A percentile compares a stretch with the other conserved stretches of the same genome.
These are phyloP conservation scores for Candolleomyces aberdarensis DNA, from an alignment of 768 basidiomycete genomes.

Conservation along the genomic window DNA sequence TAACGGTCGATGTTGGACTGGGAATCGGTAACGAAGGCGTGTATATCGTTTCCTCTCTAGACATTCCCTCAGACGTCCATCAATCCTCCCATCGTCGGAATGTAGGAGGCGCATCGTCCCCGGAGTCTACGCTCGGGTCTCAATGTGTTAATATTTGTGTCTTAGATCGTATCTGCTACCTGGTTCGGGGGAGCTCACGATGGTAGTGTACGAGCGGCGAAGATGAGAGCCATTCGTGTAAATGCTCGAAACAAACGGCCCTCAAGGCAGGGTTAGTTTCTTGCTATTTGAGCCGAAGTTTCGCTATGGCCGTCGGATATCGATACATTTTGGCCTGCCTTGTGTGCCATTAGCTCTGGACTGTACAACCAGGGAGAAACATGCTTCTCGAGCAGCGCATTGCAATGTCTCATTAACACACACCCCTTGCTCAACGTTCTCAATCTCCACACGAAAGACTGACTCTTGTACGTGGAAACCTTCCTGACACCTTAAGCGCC, in stretches of 20 bases:
- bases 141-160: too few species aligned
- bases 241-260: neutral
- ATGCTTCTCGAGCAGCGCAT: constrained; percentile 92
- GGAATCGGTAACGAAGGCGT: neutral
- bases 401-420: constrained; percentile 93
- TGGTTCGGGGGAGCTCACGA: too few species aligned
- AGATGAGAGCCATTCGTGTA: neutral
- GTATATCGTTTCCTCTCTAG: neutral
- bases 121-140: too few species aligned
- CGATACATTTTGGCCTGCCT: constrained; percentile 61
- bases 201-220: neutral
- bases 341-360: constrained; percentile 51
- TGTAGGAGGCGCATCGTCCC: too few species aligned
- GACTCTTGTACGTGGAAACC: constrained; percentile 53
- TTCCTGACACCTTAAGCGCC: constrained; percentile 5
- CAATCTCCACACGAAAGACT: constrained; percentile 46
- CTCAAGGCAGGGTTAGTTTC: neutral
- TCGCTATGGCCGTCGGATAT: constrained; percentile 39
- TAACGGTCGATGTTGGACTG: neutral
- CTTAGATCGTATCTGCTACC: too few species aligned
- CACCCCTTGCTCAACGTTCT: constrained; percentile 76
- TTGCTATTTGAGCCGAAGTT: too few species aligned
- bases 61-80: neutral
- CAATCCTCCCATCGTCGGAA: too few species aligned
- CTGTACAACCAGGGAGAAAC: constrained; percentile 89